phyloP scores from a whole-genome alignment of 2,329 filamentous ascomycete species.

The Zopfia rhizophila region DNA sequence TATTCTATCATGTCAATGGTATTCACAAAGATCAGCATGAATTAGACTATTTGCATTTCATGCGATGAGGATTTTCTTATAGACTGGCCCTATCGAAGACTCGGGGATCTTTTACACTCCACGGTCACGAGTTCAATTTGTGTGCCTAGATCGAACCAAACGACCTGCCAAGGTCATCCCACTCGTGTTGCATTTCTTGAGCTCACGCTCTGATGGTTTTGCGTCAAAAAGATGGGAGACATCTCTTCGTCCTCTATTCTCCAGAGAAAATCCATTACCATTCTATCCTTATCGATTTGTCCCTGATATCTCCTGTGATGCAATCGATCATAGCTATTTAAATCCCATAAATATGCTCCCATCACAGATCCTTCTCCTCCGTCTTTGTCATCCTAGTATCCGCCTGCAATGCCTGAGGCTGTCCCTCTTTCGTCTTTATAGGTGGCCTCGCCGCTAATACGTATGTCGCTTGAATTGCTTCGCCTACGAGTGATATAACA shows the following conservation, averaged over 20 bases:
- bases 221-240: slow-evolving; percentile 90
- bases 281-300: too few species aligned
- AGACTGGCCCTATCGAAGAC: slow-evolving; percentile 90
- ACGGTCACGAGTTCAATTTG: slow-evolving; percentile 91
- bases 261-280: not conserved
- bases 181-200: slow-evolving; percentile 91
- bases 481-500: slow-evolving; percentile 76
- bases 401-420: slow-evolving; percentile 20
- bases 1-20: too few species aligned
- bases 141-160: slow-evolving; percentile 79
- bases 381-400: slow-evolving; percentile 47
- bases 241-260: slow-evolving; percentile 38
- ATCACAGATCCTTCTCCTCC: slow-evolving; percentile 59
- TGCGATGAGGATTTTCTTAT: too few species aligned
- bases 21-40: too few species aligned
- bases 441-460: slow-evolving; percentile 58
- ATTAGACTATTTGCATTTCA: too few species aligned
- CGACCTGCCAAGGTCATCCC: slow-evolving; percentile 90
- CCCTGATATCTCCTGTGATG: not conserved
- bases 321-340: not conserved
- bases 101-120: slow-evolving; percentile 71
- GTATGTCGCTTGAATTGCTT: slow-evolving; percentile 70
- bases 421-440: slow-evolving; percentile 27
- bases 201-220: slow-evolving; percentile 81
- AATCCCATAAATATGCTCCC: not conserved